Evolutionary conservation across 2,329 filamentous ascomycete species (phyloP).

Genomic region (Alternaria brassicicola): DNA sequence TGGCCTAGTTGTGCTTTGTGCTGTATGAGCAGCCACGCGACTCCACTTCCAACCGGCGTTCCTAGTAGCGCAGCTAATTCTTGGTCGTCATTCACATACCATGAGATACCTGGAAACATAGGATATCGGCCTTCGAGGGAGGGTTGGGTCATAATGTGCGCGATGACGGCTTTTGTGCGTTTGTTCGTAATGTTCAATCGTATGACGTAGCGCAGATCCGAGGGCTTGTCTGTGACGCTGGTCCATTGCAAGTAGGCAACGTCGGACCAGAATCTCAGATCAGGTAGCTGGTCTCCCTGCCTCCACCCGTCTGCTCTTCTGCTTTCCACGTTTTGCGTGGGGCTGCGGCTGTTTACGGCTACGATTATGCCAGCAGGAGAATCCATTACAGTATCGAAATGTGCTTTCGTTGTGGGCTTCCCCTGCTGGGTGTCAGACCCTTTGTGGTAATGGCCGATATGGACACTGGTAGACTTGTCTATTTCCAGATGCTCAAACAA

Average conservation of each 20-base stretch:
- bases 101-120: background rate
- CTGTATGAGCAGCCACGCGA: slow-evolving; percentile 15
- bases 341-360: background rate
- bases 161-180: background rate
- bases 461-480: background rate
- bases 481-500: background rate
- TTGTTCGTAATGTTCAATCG: background rate
- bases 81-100: background rate
- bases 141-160: background rate
- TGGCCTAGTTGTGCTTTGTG: slow-evolving; percentile 6
- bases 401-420: background rate
- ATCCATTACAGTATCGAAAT: background rate
- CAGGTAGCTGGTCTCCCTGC: background rate
- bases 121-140: background rate
- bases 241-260: slow-evolving; percentile 13
- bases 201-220: slow-evolving; percentile 1
- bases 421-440: background rate
- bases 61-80: slow-evolving; percentile 3
- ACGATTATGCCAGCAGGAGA: background rate
- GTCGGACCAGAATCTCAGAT: slow-evolving; percentile 5
- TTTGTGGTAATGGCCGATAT: background rate
- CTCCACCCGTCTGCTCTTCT: background rate
- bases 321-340: background rate
- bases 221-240: background rate
- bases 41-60: slow-evolving; percentile 16